Evolutionary conservation across 2,329 filamentous ascomycete genomes (phyloP).

Genomic region (Botrytis elliptica): DNA sequence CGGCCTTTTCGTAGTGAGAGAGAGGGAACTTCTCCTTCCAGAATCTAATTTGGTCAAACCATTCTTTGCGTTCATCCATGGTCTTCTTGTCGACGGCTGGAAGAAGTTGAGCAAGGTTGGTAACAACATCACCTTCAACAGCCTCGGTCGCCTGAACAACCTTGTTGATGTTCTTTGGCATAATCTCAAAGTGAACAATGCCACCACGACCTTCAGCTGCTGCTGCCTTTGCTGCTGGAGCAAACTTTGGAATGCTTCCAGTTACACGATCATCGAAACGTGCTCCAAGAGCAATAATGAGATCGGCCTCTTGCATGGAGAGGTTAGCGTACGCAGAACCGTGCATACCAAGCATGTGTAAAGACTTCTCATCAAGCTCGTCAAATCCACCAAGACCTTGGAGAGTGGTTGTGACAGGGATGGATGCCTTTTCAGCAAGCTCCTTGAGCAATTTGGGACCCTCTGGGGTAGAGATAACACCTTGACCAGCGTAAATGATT

Average conservation of each 20-base stretch:
- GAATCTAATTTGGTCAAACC: conserved; percentile 83
- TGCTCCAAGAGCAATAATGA: conserved; percentile 90
- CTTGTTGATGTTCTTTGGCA: conserved; percentile 99
- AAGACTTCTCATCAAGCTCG: conserved; percentile 87
- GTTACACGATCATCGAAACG: conserved; percentile 98
- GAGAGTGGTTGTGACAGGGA: conserved; percentile 94
- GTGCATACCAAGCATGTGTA: conserved; percentile 99
- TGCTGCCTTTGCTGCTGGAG: conserved; percentile 80
- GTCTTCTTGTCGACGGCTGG: conserved; percentile 65
- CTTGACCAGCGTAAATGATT: conserved; percentile 91
- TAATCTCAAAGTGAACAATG: conserved; percentile 96
- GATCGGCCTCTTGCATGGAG: conserved; percentile 94
- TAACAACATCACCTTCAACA: conserved; percentile 85
- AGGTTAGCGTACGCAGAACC: conserved; percentile 96
- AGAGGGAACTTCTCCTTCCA: conserved; percentile 95
- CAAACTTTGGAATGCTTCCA: conserved; percentile 77
- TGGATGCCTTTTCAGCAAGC: conserved; percentile 84
- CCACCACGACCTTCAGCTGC: conserved; percentile 83
- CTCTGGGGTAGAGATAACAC: conserved; percentile 75
- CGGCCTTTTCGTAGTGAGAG: conserved; percentile 74
- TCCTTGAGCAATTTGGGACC: conserved; percentile 78
- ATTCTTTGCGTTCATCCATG: conserved; percentile 69
- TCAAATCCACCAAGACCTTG: conserved; percentile 91
- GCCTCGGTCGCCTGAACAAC: conserved; percentile 95
- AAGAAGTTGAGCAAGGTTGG: conserved; percentile 73